phyloP scores from a whole-genome alignment of 768 basidiomycete species.

The Auriculariales sp. region DNA sequence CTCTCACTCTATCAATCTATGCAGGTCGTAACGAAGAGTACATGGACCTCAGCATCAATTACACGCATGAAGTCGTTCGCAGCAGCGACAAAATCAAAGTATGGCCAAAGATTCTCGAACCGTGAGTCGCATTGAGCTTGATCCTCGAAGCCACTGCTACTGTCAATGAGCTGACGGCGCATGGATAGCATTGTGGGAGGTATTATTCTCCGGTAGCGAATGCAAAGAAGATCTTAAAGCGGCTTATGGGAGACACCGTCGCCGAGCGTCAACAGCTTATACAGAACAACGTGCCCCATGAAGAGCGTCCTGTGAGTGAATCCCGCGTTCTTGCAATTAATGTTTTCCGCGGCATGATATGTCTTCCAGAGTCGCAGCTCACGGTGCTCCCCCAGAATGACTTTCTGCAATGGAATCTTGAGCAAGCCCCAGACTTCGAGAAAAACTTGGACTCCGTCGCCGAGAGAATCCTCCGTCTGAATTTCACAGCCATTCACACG shows the following conservation, averaged over 20 bases:
- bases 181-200: too few species aligned
- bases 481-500: constrained; percentile 13
- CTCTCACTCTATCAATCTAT: not conserved
- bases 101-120: constrained; percentile 19
- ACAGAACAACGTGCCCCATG: not conserved
- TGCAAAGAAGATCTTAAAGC: not conserved
- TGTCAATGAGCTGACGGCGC: too few species aligned
- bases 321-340: constrained; percentile 5
- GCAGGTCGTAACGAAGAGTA: constrained; percentile 27
- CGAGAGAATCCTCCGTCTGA: constrained; percentile 6
- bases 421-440: constrained; percentile 4
- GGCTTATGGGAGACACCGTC: not conserved
- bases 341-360: not conserved
- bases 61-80: constrained; percentile 15
- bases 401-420: constrained; percentile 11
- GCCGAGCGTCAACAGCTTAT: not conserved
- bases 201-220: too few species aligned
- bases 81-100: constrained; percentile 10
- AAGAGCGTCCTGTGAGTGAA: not conserved
- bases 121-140: constrained; percentile 13
- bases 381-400: constrained; percentile 10
- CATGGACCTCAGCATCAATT: constrained; percentile 17
- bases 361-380: not conserved
- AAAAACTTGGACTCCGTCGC: not conserved
- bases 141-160: not conserved